Percentiles rank a stretch among this genome's conserved stretches.
Evolutionary conservation across 78 protist species (phyloP).

Genomic region (Isochrysis galbana): DNA sequence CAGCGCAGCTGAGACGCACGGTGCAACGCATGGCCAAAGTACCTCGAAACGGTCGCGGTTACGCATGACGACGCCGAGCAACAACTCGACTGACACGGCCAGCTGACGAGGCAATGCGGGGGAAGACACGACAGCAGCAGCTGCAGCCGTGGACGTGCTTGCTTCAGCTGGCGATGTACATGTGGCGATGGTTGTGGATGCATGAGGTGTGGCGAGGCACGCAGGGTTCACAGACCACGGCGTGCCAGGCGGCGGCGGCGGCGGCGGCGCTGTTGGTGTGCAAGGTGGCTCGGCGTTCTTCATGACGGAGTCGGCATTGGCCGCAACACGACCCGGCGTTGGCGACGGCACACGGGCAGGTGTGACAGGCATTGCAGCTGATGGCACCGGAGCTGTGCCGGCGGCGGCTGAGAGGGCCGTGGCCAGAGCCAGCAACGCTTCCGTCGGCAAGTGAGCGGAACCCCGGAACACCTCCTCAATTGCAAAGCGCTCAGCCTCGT

Average conservation of each 20-base stretch:
- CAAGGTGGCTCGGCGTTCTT: background rate
- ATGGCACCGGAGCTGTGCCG: background rate
- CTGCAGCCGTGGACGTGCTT: background rate
- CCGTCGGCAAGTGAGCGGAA: background rate
- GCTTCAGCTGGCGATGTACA: too few species aligned
- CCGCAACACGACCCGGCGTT: background rate
- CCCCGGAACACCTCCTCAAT: background rate
- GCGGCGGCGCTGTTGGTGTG: background rate
- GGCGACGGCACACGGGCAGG: background rate
- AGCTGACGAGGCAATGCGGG: background rate
- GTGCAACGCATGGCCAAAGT: background rate
- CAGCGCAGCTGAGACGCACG: background rate
- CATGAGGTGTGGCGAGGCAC: background rate
- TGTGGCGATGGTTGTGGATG: background rate
- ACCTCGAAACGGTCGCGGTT: background rate
- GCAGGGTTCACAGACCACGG: too few species aligned
- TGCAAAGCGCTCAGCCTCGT: background rate
- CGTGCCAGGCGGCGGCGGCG: too few species aligned
- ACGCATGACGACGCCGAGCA: background rate
- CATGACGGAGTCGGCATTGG: background rate
- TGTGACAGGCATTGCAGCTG: background rate
- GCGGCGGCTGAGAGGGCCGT: background rate
- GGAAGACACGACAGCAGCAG: background rate
- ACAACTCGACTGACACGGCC: background rate
- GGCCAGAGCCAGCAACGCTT: background rate